Conservation (phyloP, 768 basidiomycete genomes). For the Lactifluus volemus region DNA sequence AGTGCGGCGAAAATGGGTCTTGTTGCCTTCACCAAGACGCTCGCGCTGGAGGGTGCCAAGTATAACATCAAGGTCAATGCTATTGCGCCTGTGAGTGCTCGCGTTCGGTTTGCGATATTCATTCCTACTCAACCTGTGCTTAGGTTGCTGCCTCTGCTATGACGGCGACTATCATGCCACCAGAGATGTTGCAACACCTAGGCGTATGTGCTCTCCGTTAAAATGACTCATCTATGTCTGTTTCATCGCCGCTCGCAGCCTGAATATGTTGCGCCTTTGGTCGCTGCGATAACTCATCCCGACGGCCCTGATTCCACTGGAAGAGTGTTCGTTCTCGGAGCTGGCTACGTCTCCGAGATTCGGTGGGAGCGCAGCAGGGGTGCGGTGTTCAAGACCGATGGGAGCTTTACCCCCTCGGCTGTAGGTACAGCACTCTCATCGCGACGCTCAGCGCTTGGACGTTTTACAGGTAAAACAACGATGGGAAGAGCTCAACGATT, state of each 20-base stretch:
- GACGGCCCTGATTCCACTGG: slow-evolving; percentile 74
- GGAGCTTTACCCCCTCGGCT: slow-evolving; percentile 88
- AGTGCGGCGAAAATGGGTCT: slow-evolving; percentile 98
- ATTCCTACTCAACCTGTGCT: background rate
- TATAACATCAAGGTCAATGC: slow-evolving; percentile 79
- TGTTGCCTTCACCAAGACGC: slow-evolving; percentile 84
- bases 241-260: slow-evolving; percentile 40
- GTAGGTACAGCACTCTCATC: slow-evolving; percentile 31
- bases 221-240: background rate
- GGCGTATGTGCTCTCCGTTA: slow-evolving; percentile 36
- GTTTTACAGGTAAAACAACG: slow-evolving; percentile 60
- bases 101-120: background rate
- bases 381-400: slow-evolving; percentile 81
- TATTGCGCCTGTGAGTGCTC: slow-evolving; percentile 73
- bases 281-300: slow-evolving; percentile 79
- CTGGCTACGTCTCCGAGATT: slow-evolving; percentile 84
- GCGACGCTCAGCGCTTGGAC: background rate
- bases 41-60: slow-evolving; percentile 87
- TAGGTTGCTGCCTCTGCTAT: slow-evolving; percentile 93
- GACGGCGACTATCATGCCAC: slow-evolving; percentile 94
- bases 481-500: slow-evolving; percentile 79
- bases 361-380: slow-evolving; percentile 92
- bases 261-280: slow-evolving; percentile 87
- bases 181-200: slow-evolving; percentile 85
- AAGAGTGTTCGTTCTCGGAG: slow-evolving; percentile 86